A percentile compares a stretch with the other conserved stretches of the same genome.
These are phyloP conservation scores for Sporodiniella umbellata DNA, from an alignment of 371 early-diverging fungal species.

Conservation along the genomic window DNA sequence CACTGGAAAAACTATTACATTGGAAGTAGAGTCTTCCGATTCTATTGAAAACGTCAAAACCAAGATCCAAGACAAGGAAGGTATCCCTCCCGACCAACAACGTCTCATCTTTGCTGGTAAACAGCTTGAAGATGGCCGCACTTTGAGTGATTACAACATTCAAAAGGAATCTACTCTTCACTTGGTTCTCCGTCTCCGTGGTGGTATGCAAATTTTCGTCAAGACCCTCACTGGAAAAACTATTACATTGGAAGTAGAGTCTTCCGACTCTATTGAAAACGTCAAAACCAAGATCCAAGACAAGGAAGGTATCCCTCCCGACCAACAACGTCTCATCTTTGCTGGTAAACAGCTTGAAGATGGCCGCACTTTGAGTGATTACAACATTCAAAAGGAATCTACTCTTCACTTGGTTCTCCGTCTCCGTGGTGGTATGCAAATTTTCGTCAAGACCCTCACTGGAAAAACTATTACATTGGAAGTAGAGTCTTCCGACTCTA, in stretches of 20 bases:
- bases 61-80: conserved; percentile 95
- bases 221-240: conserved; percentile 83
- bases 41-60: conserved; percentile 93
- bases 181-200: conserved; percentile 27
- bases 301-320: conserved; percentile 95
- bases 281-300: conserved; percentile 98
- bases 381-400: conserved; percentile 89
- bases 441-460: conserved; percentile 74
- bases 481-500: conserved; percentile 28
- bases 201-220: conserved; percentile 76
- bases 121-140: conserved; percentile 1
- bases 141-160: not conserved
- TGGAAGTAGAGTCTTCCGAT: conserved; percentile 90
- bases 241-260: conserved; percentile 93
- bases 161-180: conserved; percentile 4
- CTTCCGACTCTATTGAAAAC: conserved; percentile 93
- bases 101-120: conserved; percentile 3
- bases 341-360: conserved; percentile 98
- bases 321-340: conserved; percentile 98
- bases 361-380: conserved; percentile 77
- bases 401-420: conserved; percentile 95
- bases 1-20: conserved; percentile 80
- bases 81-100: not conserved
- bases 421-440: conserved; percentile 85
- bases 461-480: conserved; percentile 71